These are phyloP conservation scores for Hymenoscyphus fraxineus DNA, from an alignment of 2,329 filamentous ascomycete species.

Conservation along the genomic window DNA sequence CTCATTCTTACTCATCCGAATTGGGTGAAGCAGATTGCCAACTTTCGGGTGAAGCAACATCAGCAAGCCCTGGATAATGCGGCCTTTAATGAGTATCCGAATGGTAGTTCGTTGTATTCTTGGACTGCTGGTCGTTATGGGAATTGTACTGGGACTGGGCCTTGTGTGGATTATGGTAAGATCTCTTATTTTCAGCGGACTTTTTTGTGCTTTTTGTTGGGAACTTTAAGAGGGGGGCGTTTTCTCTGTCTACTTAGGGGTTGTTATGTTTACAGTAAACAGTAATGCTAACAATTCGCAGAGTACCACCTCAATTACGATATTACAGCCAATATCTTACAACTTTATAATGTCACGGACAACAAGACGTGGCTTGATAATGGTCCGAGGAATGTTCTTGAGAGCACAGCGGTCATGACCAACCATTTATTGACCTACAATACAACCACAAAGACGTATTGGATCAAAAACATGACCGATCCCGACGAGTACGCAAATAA, in stretches of 20 bases:
- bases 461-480: slow-evolving; percentile 63
- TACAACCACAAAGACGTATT: slow-evolving; percentile 47
- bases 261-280: no score
- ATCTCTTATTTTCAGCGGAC: not conserved
- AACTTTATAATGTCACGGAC: slow-evolving; percentile 34
- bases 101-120: slow-evolving; percentile 58
- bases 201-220: no score
- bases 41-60: slow-evolving; percentile 58
- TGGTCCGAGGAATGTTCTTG: slow-evolving; percentile 58
- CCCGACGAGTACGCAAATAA: slow-evolving; percentile 44
- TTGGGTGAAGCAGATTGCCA: slow-evolving; percentile 58
- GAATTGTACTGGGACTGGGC: slow-evolving; percentile 61
- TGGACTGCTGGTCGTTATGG: slow-evolving; percentile 66
- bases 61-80: slow-evolving; percentile 58
- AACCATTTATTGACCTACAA: slow-evolving; percentile 58
- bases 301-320: slow-evolving; percentile 69
- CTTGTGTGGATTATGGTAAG: slow-evolving; percentile 62
- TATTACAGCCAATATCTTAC: slow-evolving; percentile 50
- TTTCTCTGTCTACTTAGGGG: no score
- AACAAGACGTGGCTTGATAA: slow-evolving; percentile 36
- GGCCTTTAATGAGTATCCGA: slow-evolving; percentile 55
- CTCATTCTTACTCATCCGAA: slow-evolving; percentile 60
- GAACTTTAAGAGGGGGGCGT: no score
- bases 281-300: not conserved
- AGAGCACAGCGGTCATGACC: slow-evolving; percentile 60